Evolutionary conservation across 2,329 filamentous ascomycete genomes (phyloP).

Genomic region (Fusarium sp.): DNA sequence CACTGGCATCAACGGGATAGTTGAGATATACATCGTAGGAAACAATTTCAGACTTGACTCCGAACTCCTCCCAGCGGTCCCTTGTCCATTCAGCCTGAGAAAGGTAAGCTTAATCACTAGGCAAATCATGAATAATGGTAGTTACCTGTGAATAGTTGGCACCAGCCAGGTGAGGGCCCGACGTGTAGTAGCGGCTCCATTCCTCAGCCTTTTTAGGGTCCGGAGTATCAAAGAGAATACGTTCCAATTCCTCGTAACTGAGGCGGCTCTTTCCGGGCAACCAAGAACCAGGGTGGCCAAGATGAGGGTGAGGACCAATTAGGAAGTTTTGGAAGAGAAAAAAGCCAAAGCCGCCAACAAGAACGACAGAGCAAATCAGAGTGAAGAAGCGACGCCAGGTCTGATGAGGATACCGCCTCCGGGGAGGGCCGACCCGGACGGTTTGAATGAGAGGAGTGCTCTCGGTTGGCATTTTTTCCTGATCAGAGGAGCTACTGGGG

Average conservation of each 20-base stretch:
- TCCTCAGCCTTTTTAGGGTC: constrained; percentile 69
- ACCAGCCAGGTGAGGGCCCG: constrained; percentile 80
- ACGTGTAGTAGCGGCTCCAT: constrained; percentile 84
- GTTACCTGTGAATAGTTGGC: constrained; percentile 78
- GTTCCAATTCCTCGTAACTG: constrained; percentile 64
- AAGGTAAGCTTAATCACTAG: neutral
- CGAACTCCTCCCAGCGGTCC: constrained; percentile 79
- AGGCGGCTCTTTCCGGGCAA: constrained; percentile 46
- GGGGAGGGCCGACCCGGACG: constrained; percentile 66
- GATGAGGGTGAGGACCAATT: constrained; percentile 53
- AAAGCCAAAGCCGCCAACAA: constrained; percentile 63
- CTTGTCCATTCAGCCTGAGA: constrained; percentile 77
- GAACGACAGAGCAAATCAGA: constrained; percentile 67
- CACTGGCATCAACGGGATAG: constrained; percentile 77
- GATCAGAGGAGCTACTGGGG: constrained; percentile 29
- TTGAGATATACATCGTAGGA: constrained; percentile 84
- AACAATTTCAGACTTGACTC: constrained; percentile 72
- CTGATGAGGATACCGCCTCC: constrained; percentile 69
- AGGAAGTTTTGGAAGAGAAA: constrained; percentile 64
- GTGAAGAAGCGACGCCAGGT: constrained; percentile 75
- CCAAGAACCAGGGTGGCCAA: constrained; percentile 50
- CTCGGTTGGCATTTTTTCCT: constrained; percentile 62
- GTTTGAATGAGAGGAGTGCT: constrained; percentile 76
- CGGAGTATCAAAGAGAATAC: constrained; percentile 70
- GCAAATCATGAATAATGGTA: neutral